These are phyloP conservation scores for Ogataea glucozyma DNA, from an alignment of 805 yeast genomes.

Conservation along the genomic window DNA sequence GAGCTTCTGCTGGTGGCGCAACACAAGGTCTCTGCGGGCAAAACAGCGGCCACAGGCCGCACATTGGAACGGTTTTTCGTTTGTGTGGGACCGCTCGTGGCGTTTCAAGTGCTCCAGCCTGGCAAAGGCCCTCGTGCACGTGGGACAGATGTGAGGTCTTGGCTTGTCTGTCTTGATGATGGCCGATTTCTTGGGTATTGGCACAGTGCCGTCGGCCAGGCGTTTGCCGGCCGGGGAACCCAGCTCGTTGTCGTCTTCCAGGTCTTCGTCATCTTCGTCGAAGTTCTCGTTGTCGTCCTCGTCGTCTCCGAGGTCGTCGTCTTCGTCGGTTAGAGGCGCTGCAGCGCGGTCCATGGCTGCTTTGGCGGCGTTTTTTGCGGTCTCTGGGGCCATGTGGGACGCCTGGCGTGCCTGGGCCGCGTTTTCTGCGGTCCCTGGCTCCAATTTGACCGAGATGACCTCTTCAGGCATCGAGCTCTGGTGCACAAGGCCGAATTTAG, in stretches of 20 bases:
- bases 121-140: slow-evolving; percentile 95
- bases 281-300: not conserved
- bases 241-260: slow-evolving; percentile 14
- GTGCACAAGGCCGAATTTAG: too few species aligned
- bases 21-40: slow-evolving; percentile 83
- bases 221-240: slow-evolving; percentile 6
- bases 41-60: slow-evolving; percentile 95
- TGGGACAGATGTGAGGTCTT: slow-evolving; percentile 85
- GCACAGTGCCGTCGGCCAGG: slow-evolving; percentile 33
- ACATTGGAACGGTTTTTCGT: slow-evolving; percentile 94
- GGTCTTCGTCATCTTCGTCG: slow-evolving; percentile 6
- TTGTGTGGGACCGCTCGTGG: slow-evolving; percentile 92
- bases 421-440: not conserved
- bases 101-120: slow-evolving; percentile 91
- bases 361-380: too few species aligned
- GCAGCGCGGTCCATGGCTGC: too few species aligned
- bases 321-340: too few species aligned
- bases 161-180: slow-evolving; percentile 90
- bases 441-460: not conserved
- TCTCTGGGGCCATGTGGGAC: not conserved
- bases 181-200: slow-evolving; percentile 84
- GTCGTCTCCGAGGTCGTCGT: too few species aligned
- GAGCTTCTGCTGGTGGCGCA: slow-evolving; percentile 92
- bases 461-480: slow-evolving; percentile 3
- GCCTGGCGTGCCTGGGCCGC: not conserved